A percentile compares a stretch with the other conserved stretches of the same genome.
phyloP scores from a whole-genome alignment of 441 rosid species.

The Erysimum cheiri region DNA sequence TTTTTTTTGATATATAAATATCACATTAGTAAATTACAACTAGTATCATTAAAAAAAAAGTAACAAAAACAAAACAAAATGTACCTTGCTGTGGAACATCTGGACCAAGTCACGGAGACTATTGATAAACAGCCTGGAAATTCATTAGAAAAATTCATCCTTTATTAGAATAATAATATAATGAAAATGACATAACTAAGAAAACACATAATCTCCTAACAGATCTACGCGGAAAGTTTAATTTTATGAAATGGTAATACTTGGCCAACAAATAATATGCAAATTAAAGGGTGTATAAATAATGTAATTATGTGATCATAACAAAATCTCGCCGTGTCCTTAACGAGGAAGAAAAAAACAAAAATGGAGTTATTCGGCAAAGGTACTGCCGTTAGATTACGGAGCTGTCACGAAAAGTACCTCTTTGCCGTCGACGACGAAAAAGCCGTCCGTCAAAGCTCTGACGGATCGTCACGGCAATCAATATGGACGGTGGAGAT shows the following conservation, averaged over 20 bases:
- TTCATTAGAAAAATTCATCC: not conserved
- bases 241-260: constrained; percentile 1
- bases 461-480: constrained; percentile 45
- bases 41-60: not conserved
- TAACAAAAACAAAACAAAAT: not conserved
- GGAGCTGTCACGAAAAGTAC: constrained; percentile 66
- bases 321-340: constrained; percentile 19
- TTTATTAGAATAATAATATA: not conserved
- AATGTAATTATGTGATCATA: not conserved
- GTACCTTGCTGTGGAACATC: not conserved
- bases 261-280: constrained; percentile 16
- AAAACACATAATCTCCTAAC: constrained; percentile 13
- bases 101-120: constrained; percentile 25
- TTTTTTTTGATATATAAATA: too few species aligned
- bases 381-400: constrained; percentile 52
- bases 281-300: constrained; percentile 2
- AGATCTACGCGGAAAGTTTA: constrained; percentile 24
- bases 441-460: constrained; percentile 59
- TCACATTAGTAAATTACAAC: constrained; percentile 16
- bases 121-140: constrained; percentile 35
- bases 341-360: not conserved
- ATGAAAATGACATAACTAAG: constrained; percentile 5
- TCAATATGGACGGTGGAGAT: constrained; percentile 61
- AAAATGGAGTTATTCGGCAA: constrained; percentile 59
- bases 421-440: constrained; percentile 58